Base-by-base conservation (phyloP, 768 basidiomycete species). In the Naematelia aurantialba region DNA sequence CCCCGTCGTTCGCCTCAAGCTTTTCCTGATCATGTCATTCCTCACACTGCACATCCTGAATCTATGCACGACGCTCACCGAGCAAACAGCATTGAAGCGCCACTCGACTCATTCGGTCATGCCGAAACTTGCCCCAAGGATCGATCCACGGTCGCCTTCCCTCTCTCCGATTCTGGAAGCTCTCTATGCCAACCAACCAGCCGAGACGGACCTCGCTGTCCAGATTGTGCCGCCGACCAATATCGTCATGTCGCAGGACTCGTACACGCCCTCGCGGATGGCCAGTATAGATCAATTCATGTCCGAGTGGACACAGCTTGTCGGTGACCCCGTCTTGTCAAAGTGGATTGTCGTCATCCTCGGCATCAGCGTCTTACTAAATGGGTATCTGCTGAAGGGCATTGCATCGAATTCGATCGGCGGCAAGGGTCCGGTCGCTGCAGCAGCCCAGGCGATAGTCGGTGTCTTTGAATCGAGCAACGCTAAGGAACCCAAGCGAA, bases 301-400 rank as follows among this genome's bases (percentile, higher is more conserved):
- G 88, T 84, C 84, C 45, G 82, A 84, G 2, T 97, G 93, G 93
- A 89, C 90, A 8, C 79, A 81, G 13, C 85, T 97, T 64, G 91
- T 97, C 52, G 91, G 91, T 34, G 94, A 99, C 72, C 94, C 94
- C 1, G 84, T 97, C 52, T 79, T 98, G 61, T 87, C 85, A 69
- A 98, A 98, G 79, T 93, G 90, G 88, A 92, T 98, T 73, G 89
- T 97, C 50, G 82, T 89, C 56, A 81, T 89, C 14, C 84, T 99
- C 22, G 88, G 85, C 2, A 82, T 94, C 60, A 89, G 87, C 59
- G 87, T 97, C 58, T 83, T 86, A 56, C 81, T 99, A 58, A 99
- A 99, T 63, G 93, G 92, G 2, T 97, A 90, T 72, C 81, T 97
- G 14, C 83, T 99, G 59, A 93, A 91, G 77, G 81, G 81, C 22